Evolutionary conservation across 2,329 filamentous ascomycete genomes (phyloP).

Genomic region (Metarhizium brunneum): DNA sequence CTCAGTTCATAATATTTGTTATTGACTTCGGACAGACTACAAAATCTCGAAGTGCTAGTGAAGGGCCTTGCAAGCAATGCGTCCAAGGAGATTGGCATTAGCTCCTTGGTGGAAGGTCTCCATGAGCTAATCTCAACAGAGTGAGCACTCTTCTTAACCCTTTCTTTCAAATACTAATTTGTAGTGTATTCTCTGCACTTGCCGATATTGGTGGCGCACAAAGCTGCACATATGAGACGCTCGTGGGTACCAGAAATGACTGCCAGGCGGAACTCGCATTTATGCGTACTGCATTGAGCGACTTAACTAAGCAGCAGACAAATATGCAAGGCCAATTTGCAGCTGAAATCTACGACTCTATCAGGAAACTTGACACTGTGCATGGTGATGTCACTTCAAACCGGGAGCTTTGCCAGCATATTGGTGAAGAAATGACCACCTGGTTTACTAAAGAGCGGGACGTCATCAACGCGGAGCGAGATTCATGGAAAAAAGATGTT

Average conservation of each 20-base stretch:
- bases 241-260: slow-evolving; percentile 1
- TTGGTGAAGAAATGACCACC: neutral
- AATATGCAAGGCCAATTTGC: slow-evolving; percentile 6
- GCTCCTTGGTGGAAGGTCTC: neutral
- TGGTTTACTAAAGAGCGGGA: neutral
- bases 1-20: neutral
- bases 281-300: slow-evolving; percentile 1
- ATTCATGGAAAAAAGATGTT: slow-evolving; percentile 3
- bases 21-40: slow-evolving; percentile 1
- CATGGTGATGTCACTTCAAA: neutral
- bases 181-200: slow-evolving; percentile 5
- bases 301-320: slow-evolving; percentile 7
- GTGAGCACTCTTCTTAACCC: neutral
- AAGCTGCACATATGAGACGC: slow-evolving; percentile 1
- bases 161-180: neutral
- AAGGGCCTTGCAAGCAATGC: neutral
- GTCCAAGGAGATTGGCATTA: neutral
- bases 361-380: neutral
- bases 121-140: slow-evolving; percentile 2
- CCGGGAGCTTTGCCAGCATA: neutral
- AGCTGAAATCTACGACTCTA: neutral
- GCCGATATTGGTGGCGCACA: slow-evolving; percentile 1
- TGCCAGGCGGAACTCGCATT: slow-evolving; percentile 3
- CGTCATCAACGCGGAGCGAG: slow-evolving; percentile 1
- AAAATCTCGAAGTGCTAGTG: slow-evolving; percentile 2